Base-by-base conservation (phyloP, 495 filamentous ascomycete genomes). In the Copromyces sp. region DNA sequence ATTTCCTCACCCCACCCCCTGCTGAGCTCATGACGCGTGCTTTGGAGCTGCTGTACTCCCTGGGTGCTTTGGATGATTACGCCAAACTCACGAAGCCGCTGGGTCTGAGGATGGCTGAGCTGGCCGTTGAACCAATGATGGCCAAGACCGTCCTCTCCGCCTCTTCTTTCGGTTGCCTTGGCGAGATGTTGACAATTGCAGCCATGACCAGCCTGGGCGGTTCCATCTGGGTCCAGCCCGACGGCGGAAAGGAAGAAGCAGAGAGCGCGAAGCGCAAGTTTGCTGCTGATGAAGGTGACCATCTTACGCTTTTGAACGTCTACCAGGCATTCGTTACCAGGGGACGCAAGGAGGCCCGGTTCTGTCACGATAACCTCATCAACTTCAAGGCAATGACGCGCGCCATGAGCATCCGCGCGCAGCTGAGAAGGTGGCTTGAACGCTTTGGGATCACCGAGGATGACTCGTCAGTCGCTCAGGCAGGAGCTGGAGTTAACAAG, bases 101-200 rank as follows among this genome's bases (percentile, higher is more conserved):
- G 35, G 95, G 96, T 2, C 83, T 88, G 69, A 88, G 95, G 69
- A 98, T 99, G 94, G 95, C 96, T 9, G 96, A 98, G 81, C 86
- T 99, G 73, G 91, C 94, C 0, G 88, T 98, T 17, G 94, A 97
- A 75, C 96, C 96, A 1, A 98, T 98, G 94, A 94, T 98, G 89
- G 92, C 90, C 16, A 97, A 95, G 80, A 94, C 92, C 8, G 87
- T 98, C 9, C 89, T 98, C 17, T 88, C 89, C n/a, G 92, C 93
- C 1, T 82, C 89, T 3, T 83, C 84, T 17, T 95, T 97, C 80
- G 85, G 85, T 39, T 98, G 94, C 77, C 80, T 94, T 39, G 91
- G 89, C 77, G 94, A 97, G 80, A 91, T 98, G 32, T 84, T 99
- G 17, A 91, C 90, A 8, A 97, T 98, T 76, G 94, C 96, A 38